Percentiles rank a stretch among this genome's conserved stretches.
Evolutionary conservation across 306 rosid genomes (phyloP).

Genomic region (Alnus rubra): DNA sequence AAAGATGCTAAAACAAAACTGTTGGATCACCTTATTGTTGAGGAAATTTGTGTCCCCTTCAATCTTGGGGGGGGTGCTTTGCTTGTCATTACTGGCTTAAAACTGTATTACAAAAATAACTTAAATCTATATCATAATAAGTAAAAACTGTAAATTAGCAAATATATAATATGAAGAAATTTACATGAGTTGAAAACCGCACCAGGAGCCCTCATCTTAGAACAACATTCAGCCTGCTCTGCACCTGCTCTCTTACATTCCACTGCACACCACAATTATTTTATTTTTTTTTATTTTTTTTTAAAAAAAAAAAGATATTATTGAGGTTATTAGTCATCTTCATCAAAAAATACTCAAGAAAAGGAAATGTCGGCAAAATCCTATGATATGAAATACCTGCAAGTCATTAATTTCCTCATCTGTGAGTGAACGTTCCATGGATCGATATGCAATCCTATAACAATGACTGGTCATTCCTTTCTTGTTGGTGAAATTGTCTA

Average conservation of each 20-base stretch:
- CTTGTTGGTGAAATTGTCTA: conserved; percentile 96
- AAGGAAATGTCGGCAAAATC: conserved; percentile 2
- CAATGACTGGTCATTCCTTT: conserved; percentile 98
- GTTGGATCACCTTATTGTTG: background rate
- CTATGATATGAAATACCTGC: conserved; percentile 39
- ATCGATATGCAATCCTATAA: conserved; percentile 65
- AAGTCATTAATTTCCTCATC: conserved; percentile 85
- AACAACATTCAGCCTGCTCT: conserved; percentile 49
- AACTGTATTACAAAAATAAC: conserved; percentile 25
- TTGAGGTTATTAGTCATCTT: conserved; percentile 5
- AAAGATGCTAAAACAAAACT: background rate
- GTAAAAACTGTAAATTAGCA: background rate
- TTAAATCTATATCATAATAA: background rate
- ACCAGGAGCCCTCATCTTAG: conserved; percentile 33
- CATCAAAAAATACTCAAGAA: conserved; percentile 3
- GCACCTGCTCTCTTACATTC: conserved; percentile 57
- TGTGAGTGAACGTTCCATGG: conserved; percentile 87
- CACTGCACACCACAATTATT: conserved; percentile 46
- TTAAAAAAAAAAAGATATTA: background rate
- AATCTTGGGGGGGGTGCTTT: background rate
- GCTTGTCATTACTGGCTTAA: background rate
- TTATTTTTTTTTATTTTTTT: no score
- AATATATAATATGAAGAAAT: background rate
- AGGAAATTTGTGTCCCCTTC: background rate
- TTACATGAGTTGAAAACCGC: background rate